Base-by-base conservation (phyloP, 768 basidiomycete species). In the Collybia mongolica region DNA sequence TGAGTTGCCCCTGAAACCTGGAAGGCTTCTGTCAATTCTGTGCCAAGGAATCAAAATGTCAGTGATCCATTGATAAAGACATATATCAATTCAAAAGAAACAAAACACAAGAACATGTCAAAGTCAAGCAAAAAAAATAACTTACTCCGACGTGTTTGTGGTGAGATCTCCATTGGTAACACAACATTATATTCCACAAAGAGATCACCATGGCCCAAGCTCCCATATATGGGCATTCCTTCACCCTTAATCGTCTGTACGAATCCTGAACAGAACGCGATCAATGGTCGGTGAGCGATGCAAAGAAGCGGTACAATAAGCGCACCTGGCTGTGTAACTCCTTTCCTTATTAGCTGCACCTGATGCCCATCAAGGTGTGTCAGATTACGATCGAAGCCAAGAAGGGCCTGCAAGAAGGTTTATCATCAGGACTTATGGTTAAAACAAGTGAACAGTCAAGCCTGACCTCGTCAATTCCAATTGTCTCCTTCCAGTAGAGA, bases 131-230 rank as follows among this genome's bases (percentile, higher is more conserved):
- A 39, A 44, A 36, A 40, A 38, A 20, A 26, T 15, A 17, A 79
- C 93, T 77, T 64, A 98, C 96, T 90, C 64, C 74, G 79, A 59
- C 83, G 83, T 52, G 81, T 81, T 43, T 86, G 79, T 43, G 80
- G 61, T 42, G 84, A 75, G 28, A 99, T 68, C 48, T 86, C 78
- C 43, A 79, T 69, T 2, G 97, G 97, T 47, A 99, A 69, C 15
- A 98, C 86, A 43, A 99, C 91, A 49, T 82, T 91, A 70, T 96
- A 99, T 67, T 98, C 95, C 46, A 99, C 78, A 60, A 83, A 98
- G 41, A 99, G 72, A 64, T 96, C 86, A 14, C 97, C 97, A 54
- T 82, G 75, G n/a, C 69, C 63, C 8, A 72, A 69, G 51, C 74
- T 68, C 49, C 82, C 80, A 60, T 80, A 86, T 32, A 83, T 64